Base-by-base conservation (phyloP, 345 rosid genomes). In the Aquilaria malaccensis region DNA sequence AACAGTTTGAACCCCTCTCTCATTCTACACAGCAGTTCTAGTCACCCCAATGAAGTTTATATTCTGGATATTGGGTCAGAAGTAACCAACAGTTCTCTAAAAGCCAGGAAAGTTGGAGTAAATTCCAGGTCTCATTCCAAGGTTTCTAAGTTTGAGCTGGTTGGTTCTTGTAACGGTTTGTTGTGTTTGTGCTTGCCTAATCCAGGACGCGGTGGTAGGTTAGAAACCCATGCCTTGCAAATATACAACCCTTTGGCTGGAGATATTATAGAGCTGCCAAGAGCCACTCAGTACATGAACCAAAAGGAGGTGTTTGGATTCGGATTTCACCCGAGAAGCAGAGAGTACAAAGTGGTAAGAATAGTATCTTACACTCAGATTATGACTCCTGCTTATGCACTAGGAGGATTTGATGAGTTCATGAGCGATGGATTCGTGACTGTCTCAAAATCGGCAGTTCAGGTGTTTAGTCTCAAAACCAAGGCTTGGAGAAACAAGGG, bases 281-380 rank as follows among this genome's bases (percentile, higher is more conserved):
- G 29, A 52, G 29, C 55, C 2, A 52, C 14, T 14, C 55, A 22
- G 29, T 52, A 13, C 13, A 13, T 14, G 55, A 14, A 52, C 29
- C 55, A 13, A 52, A 14, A 29, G 55, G 55, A 52, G 29, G 55
- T 52, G 10, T 52, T 52, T n/a, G 55, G 55, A n/a, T 52, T 52
- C 29, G 55, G 55, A 14, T 52, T 52, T n/a, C 55, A 52, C 29
- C 55, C 55, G 10, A 52, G 9, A 7, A 52, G 29, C 22, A 3
- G 55, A 52, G 55, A 52, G 29, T 52, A 13, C 55, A 52, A 52
- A n/a, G 55, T 52, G 15, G 4, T 52, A 9, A 52, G 55, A 29
- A 52, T 52, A 13, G 55, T 52, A 29, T 12, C 14, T 12, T 52
- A 52, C 29, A 29, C 2, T n/a, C 52, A 49, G 52, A 7, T 49